phyloP scores from a whole-genome alignment of 2,329 filamentous ascomycete species.

The Cordyceps fumosorosea region DNA sequence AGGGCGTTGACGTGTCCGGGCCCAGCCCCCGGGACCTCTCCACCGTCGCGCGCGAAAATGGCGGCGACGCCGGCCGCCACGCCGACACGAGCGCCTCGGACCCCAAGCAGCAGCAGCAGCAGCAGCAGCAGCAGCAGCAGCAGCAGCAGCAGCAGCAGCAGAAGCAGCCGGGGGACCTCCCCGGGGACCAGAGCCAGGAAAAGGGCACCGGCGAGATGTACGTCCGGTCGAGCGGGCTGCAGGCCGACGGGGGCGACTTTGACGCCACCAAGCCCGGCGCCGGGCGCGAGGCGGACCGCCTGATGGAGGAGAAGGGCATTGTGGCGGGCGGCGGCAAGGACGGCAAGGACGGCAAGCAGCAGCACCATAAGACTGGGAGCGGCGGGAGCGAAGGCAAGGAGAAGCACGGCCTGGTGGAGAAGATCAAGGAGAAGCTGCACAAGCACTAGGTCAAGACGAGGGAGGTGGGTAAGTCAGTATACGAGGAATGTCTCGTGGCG shows the following conservation, averaged over 20 bases:
- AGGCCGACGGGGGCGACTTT: slow-evolving; percentile 61
- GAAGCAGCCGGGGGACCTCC: slow-evolving; percentile 18
- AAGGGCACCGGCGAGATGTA: slow-evolving; percentile 50
- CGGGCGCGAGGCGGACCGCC: slow-evolving; percentile 57
- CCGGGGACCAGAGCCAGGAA: slow-evolving; percentile 20
- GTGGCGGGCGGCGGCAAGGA: not conserved
- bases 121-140: slow-evolving; percentile 16
- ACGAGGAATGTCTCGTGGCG: not conserved
- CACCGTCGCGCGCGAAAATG: slow-evolving; percentile 27
- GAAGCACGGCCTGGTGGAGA: slow-evolving; percentile 11
- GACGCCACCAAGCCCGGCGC: slow-evolving; percentile 59
- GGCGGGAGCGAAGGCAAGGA: slow-evolving; percentile 1
- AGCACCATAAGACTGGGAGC: not conserved
- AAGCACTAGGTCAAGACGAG: slow-evolving; percentile 5
- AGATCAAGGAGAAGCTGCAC: slow-evolving; percentile 15
- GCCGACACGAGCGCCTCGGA: not conserved
- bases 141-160: slow-evolving; percentile 17
- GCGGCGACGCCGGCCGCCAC: slow-evolving; percentile 26
- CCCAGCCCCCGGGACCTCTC: slow-evolving; percentile 38
- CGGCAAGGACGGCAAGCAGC: not conserved
- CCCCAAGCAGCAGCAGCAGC: slow-evolving; percentile 16
- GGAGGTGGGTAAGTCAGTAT: too few relatives aligned
- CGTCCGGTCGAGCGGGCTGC: slow-evolving; percentile 51
- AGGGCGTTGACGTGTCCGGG: slow-evolving; percentile 30
- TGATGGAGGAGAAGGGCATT: slow-evolving; percentile 29